These are phyloP conservation scores for Podospora appendiculata DNA, from an alignment of 495 filamentous ascomycete species.

Conservation along the genomic window DNA sequence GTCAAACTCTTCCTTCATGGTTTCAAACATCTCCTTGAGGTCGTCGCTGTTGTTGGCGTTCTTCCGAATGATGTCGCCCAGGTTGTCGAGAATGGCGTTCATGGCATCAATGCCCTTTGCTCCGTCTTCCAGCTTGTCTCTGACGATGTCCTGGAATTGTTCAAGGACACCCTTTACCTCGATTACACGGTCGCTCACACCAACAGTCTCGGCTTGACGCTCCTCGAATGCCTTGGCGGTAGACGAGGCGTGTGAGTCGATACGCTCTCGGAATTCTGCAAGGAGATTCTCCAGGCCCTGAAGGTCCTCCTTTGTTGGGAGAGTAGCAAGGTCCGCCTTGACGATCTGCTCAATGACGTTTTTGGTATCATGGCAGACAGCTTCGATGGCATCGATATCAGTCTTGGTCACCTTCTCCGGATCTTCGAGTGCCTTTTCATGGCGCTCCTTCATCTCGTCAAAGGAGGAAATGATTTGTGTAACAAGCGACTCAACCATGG, in stretches of 20 bases:
- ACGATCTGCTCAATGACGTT: slow-evolving; percentile 62
- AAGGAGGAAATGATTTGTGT: slow-evolving; percentile 65
- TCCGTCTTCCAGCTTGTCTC: slow-evolving; percentile 44
- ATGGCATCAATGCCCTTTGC: slow-evolving; percentile 40
- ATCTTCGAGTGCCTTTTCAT: slow-evolving; percentile 53
- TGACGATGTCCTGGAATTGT: slow-evolving; percentile 40
- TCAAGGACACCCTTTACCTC: slow-evolving; percentile 45
- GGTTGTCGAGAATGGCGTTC: slow-evolving; percentile 51
- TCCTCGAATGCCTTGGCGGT: slow-evolving; percentile 77
- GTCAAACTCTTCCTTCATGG: slow-evolving; percentile 74
- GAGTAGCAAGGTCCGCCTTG: slow-evolving; percentile 54
- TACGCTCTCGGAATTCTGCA: slow-evolving; percentile 60
- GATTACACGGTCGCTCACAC: slow-evolving; percentile 39
- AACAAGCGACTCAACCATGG: slow-evolving; percentile 63
- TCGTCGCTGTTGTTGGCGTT: slow-evolving; percentile 48
- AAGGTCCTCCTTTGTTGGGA: slow-evolving; percentile 57
- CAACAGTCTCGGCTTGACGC: slow-evolving; percentile 48
- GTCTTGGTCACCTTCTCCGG: slow-evolving; percentile 65
- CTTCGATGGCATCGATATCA: slow-evolving; percentile 69
- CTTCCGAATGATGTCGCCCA: slow-evolving; percentile 52
- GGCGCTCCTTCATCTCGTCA: slow-evolving; percentile 67
- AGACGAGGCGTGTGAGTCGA: slow-evolving; percentile 59
- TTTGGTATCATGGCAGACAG: slow-evolving; percentile 74
- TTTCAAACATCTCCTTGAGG: slow-evolving; percentile 73
- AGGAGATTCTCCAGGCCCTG: slow-evolving; percentile 49